Evolutionary conservation across 1,139 yeast genomes (phyloP), one percentile per base, ranked within the genome.

Genomic region (Geotrichum siamense): DNA sequence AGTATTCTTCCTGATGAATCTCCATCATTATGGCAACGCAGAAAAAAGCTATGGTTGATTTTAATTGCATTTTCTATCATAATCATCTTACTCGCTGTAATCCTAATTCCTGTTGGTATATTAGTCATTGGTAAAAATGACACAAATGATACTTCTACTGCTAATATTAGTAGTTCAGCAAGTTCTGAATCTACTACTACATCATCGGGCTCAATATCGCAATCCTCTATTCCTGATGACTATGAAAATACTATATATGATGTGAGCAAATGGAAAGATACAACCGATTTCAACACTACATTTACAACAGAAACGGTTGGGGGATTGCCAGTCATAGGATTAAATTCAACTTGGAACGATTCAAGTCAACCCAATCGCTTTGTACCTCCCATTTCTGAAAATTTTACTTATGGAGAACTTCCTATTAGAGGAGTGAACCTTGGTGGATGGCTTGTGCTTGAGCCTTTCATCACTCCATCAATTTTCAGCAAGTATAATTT

Each of bases 391-490:
- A 48, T 64, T 16, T 45, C 51, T 30, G 48, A 55, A 22, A 35
- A 43, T 8, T 63, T 63, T 64, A 73, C 74, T 56, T 80, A 79
- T 56, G 63, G 67, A 20, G 61, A 60, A 25, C 68, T 67, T 35
- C 76, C 75, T 31, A 68, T 84, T 30, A 67, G 77, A 36, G 96
- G 96, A 48, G 89, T 87, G 37, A 85, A 85, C 56, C 66, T 87
- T 20, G 96, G 96, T 38, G 96, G 96, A 19, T 87, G 96, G 96
- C 72, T 86, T 50, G 82, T 86, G 1, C 65, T 86, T 36, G 96
- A 87, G 64, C 68, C 82, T 69, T 87, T 76, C 61, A 84, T 87
- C 55, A 83, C 87, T 0, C 95, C 96, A 1, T 79, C 91, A 2
- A 64, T 83, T 49, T 87, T 83, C 59, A 76, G 78, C 50, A 68